phyloP scores from a whole-genome alignment of 148 eudicot genomes.

The Limonium bicolor region DNA sequence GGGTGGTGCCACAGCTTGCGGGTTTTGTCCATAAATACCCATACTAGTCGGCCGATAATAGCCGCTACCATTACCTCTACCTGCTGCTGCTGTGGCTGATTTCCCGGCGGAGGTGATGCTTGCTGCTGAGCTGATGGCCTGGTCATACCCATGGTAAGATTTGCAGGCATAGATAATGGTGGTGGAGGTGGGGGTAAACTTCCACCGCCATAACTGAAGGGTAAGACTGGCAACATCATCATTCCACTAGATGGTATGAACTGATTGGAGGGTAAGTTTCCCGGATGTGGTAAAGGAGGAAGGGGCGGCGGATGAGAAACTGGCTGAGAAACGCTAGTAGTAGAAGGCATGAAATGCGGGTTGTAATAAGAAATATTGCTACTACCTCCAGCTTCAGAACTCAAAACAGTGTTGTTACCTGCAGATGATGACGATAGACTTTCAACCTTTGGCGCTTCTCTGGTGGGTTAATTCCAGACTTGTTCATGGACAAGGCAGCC shows the following conservation, averaged over 20 bases:
- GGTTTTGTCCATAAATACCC: conserved; percentile 58
- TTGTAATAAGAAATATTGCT: conserved; percentile 23
- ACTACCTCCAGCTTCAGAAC: no score
- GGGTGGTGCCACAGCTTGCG: conserved; percentile 60
- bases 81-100: conserved; percentile 23
- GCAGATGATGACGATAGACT: conserved; percentile 17
- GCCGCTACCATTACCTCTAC: conserved; percentile 52
- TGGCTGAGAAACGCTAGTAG: conserved; percentile 22
- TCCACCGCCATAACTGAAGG: conserved; percentile 38
- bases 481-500: conserved; percentile 39
- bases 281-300: conserved; percentile 17
- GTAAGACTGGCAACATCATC: conserved; percentile 44
- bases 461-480: conserved; percentile 19
- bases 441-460: conserved; percentile 58
- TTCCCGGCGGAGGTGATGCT: conserved; percentile 19
- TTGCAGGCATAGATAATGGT: conserved; percentile 28
- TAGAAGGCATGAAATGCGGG: conserved; percentile 17
- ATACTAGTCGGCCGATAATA: conserved; percentile 58
- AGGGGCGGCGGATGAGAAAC: conserved; percentile 32
- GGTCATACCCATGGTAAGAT: conserved; percentile 33
- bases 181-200: conserved; percentile 40
- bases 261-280: conserved; percentile 31
- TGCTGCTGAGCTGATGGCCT: conserved; percentile 36
- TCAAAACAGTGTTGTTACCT: conserved; percentile 22
- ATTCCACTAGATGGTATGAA: conserved; percentile 40